Percentiles rank a stretch among this genome's conserved stretches.
Conservation (phyloP, 2,329 filamentous ascomycete species). For the Corynespora cassiicola region DNA sequence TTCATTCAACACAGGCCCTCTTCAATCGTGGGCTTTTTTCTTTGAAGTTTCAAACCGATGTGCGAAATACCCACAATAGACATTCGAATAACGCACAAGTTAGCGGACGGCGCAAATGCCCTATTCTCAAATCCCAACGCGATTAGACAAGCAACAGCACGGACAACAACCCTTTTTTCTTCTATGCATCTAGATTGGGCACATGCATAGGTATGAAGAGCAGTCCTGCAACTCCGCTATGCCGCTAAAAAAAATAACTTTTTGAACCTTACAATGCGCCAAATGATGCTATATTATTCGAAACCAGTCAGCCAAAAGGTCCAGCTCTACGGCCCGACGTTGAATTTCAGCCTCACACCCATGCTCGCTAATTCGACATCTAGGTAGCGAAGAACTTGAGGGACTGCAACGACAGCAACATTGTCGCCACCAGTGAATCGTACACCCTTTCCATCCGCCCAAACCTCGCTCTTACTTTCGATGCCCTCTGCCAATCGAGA, state of each 20-base stretch:
- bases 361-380: conserved; percentile 96
- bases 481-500: conserved; percentile 60
- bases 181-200: too few relatives aligned
- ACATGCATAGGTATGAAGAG: too few relatives aligned
- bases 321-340: conserved; percentile 63
- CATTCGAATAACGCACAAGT: too few relatives aligned
- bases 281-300: conserved; percentile 11
- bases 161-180: too few relatives aligned
- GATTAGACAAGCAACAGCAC: too few relatives aligned
- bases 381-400: conserved; percentile 88
- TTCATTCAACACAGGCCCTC: too few relatives aligned
- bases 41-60: too few relatives aligned
- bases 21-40: too few relatives aligned
- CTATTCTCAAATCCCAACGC: too few relatives aligned
- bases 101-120: too few relatives aligned
- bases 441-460: conserved; percentile 88
- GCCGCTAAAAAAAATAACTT: conserved; percentile 8
- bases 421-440: conserved; percentile 89
- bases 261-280: conserved; percentile 3
- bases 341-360: conserved; percentile 94
- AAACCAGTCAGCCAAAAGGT: too few relatives aligned
- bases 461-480: conserved; percentile 71
- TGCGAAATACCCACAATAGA: too few relatives aligned
- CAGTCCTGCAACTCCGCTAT: conserved; percentile 12
- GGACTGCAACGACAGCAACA: conserved; percentile 89